Evolutionary conservation across 495 filamentous ascomycete genomes (phyloP).

Genomic region (Poronia punctata): DNA sequence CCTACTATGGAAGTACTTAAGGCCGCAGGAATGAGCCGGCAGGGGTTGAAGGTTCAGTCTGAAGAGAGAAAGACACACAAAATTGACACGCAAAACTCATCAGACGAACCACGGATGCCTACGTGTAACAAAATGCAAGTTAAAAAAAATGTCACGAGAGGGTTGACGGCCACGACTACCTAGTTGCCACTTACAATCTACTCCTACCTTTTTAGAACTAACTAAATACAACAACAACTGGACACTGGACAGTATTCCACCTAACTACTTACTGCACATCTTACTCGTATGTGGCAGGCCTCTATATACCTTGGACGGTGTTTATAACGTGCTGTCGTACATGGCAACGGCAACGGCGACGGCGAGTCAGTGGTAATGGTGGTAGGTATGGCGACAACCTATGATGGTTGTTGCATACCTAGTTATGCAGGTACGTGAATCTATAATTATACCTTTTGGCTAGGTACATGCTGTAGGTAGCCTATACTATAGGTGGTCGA

Average conservation of each 20-base stretch:
- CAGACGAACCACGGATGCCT: conserved; percentile 12
- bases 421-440: conserved; percentile 5
- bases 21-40: conserved; percentile 7
- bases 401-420: background rate
- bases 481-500: too few species aligned
- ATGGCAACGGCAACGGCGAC: too few species aligned
- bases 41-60: background rate
- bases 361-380: too few species aligned
- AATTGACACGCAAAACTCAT: conserved; percentile 6
- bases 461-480: too few species aligned
- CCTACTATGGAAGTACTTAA: conserved; percentile 6
- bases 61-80: conserved; percentile 13
- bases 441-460: background rate
- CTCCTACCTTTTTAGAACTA: too few species aligned
- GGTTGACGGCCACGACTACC: conserved; percentile 10
- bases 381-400: background rate
- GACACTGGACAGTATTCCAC: too few species aligned
- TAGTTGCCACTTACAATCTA: too few species aligned
- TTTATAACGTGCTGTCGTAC: too few species aligned
- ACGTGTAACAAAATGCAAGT: conserved; percentile 13
- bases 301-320: too few species aligned
- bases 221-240: too few species aligned
- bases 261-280: conserved; percentile 3
- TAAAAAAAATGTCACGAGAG: conserved; percentile 10
- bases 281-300: conserved; percentile 8